Evolutionary conservation across 1,139 yeast species (phyloP), one percentile per base, ranked within the genome.

Genomic region (Protomyces pachydermus): DNA sequence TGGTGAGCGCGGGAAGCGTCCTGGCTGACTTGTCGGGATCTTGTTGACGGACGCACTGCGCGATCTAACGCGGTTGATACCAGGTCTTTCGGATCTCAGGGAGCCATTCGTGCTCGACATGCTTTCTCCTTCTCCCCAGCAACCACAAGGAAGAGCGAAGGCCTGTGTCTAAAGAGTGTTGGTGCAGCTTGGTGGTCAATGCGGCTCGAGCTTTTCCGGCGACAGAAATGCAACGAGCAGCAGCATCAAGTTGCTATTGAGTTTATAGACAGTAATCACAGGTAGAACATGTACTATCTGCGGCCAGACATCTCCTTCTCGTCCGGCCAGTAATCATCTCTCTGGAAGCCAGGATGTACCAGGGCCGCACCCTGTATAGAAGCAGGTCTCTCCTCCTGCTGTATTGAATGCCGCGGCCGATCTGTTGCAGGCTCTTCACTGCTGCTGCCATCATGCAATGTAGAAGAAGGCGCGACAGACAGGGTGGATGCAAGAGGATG

Each of bases 21-120:
- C 62, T 4, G 62, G 62, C 39, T 58, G 62, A 5, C 56, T 48
- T 18, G 62, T 52, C 8, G 62, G 62, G 34, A 58, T 58, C 42
- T 52, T 58, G 52, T 58, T 58, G 25, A 58, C 62, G 20, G 62
- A 58, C 6, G 52, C 56, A 20, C 62, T 58, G 20, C 62, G 51
- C 6, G 62, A 58, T 9, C 62, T 50, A 9, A 58, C 56, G n/a
- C 62, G 56, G 14, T 42, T 18, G 18, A 42, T 42, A 10, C 25
- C 25, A 5, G 48, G 48, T 18, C 48, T n/a, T 23, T 42, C 48
- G 42, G 42, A 5, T n/a, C 16, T 3, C 16, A 37, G 14, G 14
- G 42, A 37, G 42, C 42, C 42, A 14, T 37, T 12, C 42, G 42
- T n/a, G 16, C 42, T 12, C 14, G 42, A 37, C 42, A 37, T 37